These are phyloP conservation scores for Claviceps quebecensis DNA, from an alignment of 2,329 filamentous ascomycete genomes.

Conservation along the genomic window DNA sequence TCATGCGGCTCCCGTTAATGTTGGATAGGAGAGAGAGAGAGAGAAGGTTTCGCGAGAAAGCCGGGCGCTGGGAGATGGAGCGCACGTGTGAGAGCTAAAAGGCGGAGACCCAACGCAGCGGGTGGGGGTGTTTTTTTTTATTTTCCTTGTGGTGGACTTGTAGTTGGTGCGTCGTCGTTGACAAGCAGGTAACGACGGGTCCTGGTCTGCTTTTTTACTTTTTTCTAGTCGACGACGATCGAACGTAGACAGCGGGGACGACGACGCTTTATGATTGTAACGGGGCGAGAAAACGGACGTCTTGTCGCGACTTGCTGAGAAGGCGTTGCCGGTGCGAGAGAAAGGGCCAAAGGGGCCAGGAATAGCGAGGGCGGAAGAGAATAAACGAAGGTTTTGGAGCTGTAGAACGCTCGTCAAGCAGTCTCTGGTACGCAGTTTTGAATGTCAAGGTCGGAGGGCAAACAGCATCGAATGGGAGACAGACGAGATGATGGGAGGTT, in stretches of 20 bases:
- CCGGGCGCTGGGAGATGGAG: conserved; percentile 1
- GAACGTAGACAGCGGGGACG: not conserved
- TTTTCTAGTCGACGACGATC: too few relatives aligned
- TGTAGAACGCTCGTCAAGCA: too few relatives aligned
- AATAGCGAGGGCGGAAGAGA: not conserved
- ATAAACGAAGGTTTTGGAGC: not conserved
- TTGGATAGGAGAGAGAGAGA: not conserved
- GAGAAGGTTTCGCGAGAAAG: conserved; percentile 3
- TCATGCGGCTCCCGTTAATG: conserved; percentile 22
- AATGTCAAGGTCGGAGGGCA: not conserved
- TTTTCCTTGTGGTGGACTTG: conserved; percentile 1
- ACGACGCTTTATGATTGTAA: not conserved
- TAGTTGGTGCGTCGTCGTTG: not conserved
- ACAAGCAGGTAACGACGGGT: not conserved
- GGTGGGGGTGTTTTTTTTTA: conserved; percentile 5
- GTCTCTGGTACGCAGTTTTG: not conserved
- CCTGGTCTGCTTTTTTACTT: too few relatives aligned
- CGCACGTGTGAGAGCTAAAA: conserved; percentile 7
- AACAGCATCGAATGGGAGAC: too few relatives aligned
- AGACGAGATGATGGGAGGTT: conserved; percentile 1
- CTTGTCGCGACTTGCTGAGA: not conserved
- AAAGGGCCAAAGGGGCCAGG: not conserved
- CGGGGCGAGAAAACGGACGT: not conserved
- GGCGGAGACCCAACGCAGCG: conserved; percentile 6
- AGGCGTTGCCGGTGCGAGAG: not conserved